These are phyloP conservation scores for Pseudogymnoascus sp. DNA, from an alignment of 2,329 filamentous ascomycete species.

Conservation along the genomic window DNA sequence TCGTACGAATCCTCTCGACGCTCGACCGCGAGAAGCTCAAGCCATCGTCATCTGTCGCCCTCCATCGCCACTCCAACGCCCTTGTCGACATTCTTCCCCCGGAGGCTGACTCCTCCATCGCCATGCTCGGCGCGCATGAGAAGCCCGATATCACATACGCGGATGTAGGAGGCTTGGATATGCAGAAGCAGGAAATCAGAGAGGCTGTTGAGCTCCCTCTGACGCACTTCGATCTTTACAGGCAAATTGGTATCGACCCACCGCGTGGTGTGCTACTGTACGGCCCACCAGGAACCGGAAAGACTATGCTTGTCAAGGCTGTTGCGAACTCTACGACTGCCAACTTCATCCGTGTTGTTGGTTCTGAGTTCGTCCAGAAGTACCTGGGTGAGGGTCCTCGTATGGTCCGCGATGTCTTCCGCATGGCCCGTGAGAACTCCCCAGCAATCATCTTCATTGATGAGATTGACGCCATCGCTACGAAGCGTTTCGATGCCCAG, in stretches of 20 bases:
- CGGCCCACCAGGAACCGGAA: conserved; percentile 89
- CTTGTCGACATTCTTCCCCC: conserved; percentile 98
- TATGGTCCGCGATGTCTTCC: conserved; percentile 98
- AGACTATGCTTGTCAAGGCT: conserved; percentile 97
- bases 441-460: conserved; percentile 99
- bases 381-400: conserved; percentile 95
- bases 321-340: conserved; percentile 97
- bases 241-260: conserved; percentile 97
- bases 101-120: conserved; percentile 96
- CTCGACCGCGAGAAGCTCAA: conserved; percentile 97
- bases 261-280: conserved; percentile 94
- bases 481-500: conserved; percentile 97
- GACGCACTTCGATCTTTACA: conserved; percentile 97
- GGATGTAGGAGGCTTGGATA: conserved; percentile 93
- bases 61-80: conserved; percentile 96
- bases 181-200: conserved; percentile 99
- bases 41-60: conserved; percentile 91
- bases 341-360: conserved; percentile 96
- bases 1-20: conserved; percentile 94
- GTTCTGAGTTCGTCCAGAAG: conserved; percentile 98
- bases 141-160: conserved; percentile 98
- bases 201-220: conserved; percentile 95
- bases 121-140: conserved; percentile 93
- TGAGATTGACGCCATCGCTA: conserved; percentile 97
- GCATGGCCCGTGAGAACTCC: conserved; percentile 97